These are phyloP conservation scores for Hemerocallis citrina DNA, from an alignment of 106 monocot species.

Conservation along the genomic window DNA sequence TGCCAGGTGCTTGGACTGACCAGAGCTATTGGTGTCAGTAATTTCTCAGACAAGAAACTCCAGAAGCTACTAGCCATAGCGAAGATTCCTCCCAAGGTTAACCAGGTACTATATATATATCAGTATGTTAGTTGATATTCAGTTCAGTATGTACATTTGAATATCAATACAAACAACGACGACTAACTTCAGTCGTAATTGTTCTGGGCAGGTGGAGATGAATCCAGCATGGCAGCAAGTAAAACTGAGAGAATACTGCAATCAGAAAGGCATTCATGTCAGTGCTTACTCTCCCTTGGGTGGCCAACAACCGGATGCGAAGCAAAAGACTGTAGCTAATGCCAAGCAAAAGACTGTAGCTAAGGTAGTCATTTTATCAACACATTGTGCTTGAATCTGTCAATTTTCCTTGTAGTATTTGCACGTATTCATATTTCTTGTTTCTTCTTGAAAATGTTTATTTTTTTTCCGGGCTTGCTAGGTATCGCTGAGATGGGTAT, in stretches of 20 bases:
- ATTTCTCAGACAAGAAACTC: slow-evolving; percentile 27
- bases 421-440: too few relatives aligned
- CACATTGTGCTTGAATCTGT: too few relatives aligned
- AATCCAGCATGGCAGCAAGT: slow-evolving; percentile 41
- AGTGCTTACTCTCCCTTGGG: slow-evolving; percentile 47
- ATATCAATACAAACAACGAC: too few relatives aligned
- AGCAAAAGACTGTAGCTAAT: slow-evolving; percentile 28
- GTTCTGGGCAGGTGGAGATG: slow-evolving; percentile 56
- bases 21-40: slow-evolving; percentile 44
- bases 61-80: slow-evolving; percentile 19
- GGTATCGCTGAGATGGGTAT: slow-evolving; percentile 39
- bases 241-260: slow-evolving; percentile 30
- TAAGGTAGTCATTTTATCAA: slow-evolving; percentile 29
- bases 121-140: too few relatives aligned
- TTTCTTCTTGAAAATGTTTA: too few relatives aligned
- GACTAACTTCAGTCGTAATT: too few relatives aligned
- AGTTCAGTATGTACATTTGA: too few relatives aligned
- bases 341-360: slow-evolving; percentile 27
- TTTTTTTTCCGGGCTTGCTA: too few relatives aligned
- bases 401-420: background rate
- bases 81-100: slow-evolving; percentile 24
- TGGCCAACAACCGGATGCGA: slow-evolving; percentile 9
- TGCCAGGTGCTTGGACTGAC: slow-evolving; percentile 34
- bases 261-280: slow-evolving; percentile 29
- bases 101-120: slow-evolving; percentile 36